These are phyloP conservation scores for Xylaria sp. DNA, from an alignment of 2,329 filamentous ascomycete genomes.

Conservation along the genomic window DNA sequence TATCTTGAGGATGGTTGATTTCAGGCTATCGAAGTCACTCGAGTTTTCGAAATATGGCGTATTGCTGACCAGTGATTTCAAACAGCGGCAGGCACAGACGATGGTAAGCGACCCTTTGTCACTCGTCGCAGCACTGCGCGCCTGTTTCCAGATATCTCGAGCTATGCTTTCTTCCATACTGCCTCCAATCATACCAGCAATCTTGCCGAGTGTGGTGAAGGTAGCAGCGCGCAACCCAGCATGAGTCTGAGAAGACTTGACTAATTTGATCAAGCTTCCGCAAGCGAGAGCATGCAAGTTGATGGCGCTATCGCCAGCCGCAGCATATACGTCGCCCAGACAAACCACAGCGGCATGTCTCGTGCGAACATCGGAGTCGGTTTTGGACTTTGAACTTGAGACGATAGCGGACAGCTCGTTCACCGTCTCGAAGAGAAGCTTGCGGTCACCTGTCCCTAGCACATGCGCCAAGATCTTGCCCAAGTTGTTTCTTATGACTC, in stretches of 20 bases:
- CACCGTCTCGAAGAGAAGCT: constrained; percentile 92
- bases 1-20: constrained; percentile 83
- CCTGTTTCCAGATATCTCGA: constrained; percentile 95
- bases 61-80: constrained; percentile 76
- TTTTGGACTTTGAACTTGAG: constrained; percentile 76
- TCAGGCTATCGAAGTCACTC: constrained; percentile 89
- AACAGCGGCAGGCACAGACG: constrained; percentile 79
- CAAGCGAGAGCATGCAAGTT: constrained; percentile 81
- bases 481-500: constrained; percentile 89
- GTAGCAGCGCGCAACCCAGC: constrained; percentile 83
- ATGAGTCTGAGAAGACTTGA: constrained; percentile 83
- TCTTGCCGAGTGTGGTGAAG: constrained; percentile 79
- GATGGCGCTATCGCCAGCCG: constrained; percentile 94
- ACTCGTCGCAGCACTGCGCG: constrained; percentile 76
- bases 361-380: constrained; percentile 78
- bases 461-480: constrained; percentile 86
- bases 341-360: constrained; percentile 91
- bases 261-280: constrained; percentile 76
- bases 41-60: constrained; percentile 89
- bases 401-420: constrained; percentile 84
- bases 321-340: constrained; percentile 87
- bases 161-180: constrained; percentile 86
- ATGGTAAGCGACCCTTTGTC: constrained; percentile 90
- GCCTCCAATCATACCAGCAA: constrained; percentile 77
- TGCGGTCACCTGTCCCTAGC: constrained; percentile 86